A percentile compares a stretch with the other conserved stretches of the same genome.
These are phyloP conservation scores for Heracleum sosnowskyi DNA, from an alignment of 129 eudicot species.

Conservation along the genomic window DNA sequence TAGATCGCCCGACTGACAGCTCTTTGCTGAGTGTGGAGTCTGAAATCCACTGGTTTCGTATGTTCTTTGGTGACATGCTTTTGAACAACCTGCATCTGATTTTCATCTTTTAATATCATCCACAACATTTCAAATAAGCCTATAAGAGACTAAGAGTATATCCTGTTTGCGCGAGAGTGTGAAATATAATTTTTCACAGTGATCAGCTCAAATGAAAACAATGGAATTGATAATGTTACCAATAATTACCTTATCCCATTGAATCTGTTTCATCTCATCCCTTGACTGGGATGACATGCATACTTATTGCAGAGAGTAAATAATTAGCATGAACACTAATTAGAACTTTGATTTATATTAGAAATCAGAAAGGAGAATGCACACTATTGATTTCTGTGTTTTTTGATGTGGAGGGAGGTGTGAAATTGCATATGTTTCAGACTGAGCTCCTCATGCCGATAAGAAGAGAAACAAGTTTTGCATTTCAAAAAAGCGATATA, in stretches of 20 bases:
- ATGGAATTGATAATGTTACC: neutral
- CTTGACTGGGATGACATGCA: neutral
- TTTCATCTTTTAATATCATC: neutral
- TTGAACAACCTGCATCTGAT: conserved; percentile 25
- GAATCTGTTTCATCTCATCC: neutral
- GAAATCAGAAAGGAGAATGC: neutral
- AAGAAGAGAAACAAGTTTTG: neutral
- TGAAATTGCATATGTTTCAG: too few relatives aligned
- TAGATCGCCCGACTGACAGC: conserved; percentile 70
- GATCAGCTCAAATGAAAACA: neutral
- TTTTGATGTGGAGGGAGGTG: too few relatives aligned
- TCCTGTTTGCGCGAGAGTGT: neutral
- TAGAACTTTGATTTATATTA: neutral
- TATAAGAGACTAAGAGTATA: neutral
- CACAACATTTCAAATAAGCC: neutral
- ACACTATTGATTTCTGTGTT: neutral
- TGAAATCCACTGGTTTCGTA: conserved; percentile 52
- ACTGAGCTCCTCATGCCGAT: neutral
- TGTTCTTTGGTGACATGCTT: conserved; percentile 40
- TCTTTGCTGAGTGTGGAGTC: conserved; percentile 73
- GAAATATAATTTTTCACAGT: too few relatives aligned
- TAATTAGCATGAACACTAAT: neutral
- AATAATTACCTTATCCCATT: neutral
- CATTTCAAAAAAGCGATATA: neutral
- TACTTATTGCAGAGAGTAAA: neutral